Conservation (phyloP, 2,329 filamentous ascomycete genomes). For the Hortaea werneckii region DNA sequence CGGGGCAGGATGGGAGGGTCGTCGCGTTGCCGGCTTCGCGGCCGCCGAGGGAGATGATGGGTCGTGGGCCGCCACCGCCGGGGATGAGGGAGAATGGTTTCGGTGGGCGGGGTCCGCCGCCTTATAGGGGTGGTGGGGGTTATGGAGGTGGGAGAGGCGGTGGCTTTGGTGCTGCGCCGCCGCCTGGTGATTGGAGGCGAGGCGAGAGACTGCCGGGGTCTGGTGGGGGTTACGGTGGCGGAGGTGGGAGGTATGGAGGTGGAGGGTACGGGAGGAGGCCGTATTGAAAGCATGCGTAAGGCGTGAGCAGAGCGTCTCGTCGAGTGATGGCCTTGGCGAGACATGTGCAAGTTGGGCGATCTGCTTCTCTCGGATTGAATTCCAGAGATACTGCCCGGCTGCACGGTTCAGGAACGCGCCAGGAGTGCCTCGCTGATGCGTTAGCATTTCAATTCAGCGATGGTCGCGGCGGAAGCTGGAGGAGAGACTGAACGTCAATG, state of each 20-base stretch:
- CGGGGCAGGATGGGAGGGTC: slow-evolving; percentile 62
- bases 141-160: slow-evolving; percentile 14
- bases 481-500: no score
- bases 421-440: no score
- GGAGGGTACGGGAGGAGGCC: not conserved
- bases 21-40: slow-evolving; percentile 48
- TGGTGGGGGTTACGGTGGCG: slow-evolving; percentile 9
- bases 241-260: slow-evolving; percentile 13
- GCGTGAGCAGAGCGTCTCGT: no score
- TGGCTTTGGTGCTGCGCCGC: slow-evolving; percentile 17
- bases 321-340: no score
- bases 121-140: slow-evolving; percentile 18
- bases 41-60: slow-evolving; percentile 35
- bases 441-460: no score
- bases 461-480: no score
- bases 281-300: no score
- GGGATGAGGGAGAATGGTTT: slow-evolving; percentile 11
- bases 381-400: no score
- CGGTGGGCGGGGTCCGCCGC: no score
- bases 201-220: slow-evolving; percentile 27
- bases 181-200: slow-evolving; percentile 30
- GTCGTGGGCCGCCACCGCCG: slow-evolving; percentile 3
- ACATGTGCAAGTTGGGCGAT: no score
- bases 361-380: no score
- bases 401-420: no score